phyloP scores from a whole-genome alignment of 192 early-diverging fungal genomes.

The Chytriomyces sp. region DNA sequence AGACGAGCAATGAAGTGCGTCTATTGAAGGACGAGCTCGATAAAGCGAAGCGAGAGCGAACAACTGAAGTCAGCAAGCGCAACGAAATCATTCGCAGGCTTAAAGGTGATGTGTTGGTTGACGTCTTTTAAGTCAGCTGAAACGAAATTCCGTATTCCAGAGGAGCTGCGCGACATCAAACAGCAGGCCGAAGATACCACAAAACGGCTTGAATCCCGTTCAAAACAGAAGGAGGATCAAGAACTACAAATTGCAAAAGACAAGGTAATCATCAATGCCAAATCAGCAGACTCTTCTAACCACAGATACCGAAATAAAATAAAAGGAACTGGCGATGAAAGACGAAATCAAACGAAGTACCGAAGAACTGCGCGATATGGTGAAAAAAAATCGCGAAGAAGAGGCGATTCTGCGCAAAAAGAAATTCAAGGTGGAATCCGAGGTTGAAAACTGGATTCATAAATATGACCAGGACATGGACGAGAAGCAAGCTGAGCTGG shows the following conservation, averaged over 20 bases:
- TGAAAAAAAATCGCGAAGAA: constrained; percentile 54
- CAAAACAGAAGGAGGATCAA: constrained; percentile 62
- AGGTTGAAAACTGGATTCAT: constrained; percentile 73
- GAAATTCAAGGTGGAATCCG: constrained; percentile 64
- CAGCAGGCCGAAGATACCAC: constrained; percentile 66
- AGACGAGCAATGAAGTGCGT: constrained; percentile 56
- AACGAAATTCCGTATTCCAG: constrained; percentile 37
- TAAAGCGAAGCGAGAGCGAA: constrained; percentile 57
- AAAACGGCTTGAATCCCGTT: constrained; percentile 56
- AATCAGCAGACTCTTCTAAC: background rate
- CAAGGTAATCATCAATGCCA: constrained; percentile 33
- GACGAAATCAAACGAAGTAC: constrained; percentile 44
- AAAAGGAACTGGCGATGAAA: constrained; percentile 46
- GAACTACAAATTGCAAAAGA: constrained; percentile 55
- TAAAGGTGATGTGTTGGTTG: constrained; percentile 50
- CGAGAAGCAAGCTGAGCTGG: constrained; percentile 63
- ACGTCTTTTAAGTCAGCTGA: background rate
- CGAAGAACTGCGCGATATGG: constrained; percentile 36
- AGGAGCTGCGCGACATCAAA: constrained; percentile 63
- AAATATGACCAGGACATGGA: constrained; percentile 71
- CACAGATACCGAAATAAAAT: background rate
- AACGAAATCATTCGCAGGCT: constrained; percentile 62
- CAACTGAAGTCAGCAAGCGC: constrained; percentile 55
- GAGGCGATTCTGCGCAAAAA: constrained; percentile 61
- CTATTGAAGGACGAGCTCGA: constrained; percentile 55